These are phyloP conservation scores for Phytophthora cryptogea DNA, from an alignment of 352 stramenopile genomes.

Conservation along the genomic window DNA sequence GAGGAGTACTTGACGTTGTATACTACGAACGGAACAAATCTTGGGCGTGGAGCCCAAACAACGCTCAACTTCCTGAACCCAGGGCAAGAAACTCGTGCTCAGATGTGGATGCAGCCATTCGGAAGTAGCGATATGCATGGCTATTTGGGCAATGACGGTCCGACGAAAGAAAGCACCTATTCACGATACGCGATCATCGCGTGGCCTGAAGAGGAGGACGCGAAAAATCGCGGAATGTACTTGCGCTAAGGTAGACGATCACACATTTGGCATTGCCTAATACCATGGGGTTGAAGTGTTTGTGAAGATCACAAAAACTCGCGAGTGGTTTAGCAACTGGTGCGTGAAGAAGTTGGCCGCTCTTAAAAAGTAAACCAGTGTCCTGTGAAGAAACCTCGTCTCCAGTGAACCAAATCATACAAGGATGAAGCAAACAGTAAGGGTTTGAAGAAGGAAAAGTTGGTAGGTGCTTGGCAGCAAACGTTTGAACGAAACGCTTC, in stretches of 20 bases:
- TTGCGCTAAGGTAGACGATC: too few relatives aligned
- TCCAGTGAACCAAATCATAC: too few relatives aligned
- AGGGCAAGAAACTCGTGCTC: conserved; percentile 7
- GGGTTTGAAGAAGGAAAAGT: too few relatives aligned
- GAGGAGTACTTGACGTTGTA: background rate
- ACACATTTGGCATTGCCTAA: too few relatives aligned
- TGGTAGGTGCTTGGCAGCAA: too few relatives aligned
- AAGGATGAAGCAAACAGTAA: too few relatives aligned
- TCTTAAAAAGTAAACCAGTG: too few relatives aligned
- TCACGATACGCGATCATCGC: conserved; percentile 21
- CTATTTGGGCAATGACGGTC: conserved; percentile 28
- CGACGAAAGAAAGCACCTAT: conserved; percentile 27
- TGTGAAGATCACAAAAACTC: conserved; percentile 17
- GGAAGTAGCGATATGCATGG: conserved; percentile 22
- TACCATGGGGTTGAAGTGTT: background rate
- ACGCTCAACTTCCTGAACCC: conserved; percentile 23
- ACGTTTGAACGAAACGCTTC: too few relatives aligned
- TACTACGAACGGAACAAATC: background rate
- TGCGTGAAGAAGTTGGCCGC: too few relatives aligned
- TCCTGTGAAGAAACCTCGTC: too few relatives aligned
- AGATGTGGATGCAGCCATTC: conserved; percentile 21
- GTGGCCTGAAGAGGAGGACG: background rate
- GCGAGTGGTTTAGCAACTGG: conserved; percentile 3
- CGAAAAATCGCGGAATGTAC: background rate
- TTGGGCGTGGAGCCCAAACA: background rate